phyloP scores from a whole-genome alignment of 768 basidiomycete genomes.

The Kwoniella heveanensis region DNA sequence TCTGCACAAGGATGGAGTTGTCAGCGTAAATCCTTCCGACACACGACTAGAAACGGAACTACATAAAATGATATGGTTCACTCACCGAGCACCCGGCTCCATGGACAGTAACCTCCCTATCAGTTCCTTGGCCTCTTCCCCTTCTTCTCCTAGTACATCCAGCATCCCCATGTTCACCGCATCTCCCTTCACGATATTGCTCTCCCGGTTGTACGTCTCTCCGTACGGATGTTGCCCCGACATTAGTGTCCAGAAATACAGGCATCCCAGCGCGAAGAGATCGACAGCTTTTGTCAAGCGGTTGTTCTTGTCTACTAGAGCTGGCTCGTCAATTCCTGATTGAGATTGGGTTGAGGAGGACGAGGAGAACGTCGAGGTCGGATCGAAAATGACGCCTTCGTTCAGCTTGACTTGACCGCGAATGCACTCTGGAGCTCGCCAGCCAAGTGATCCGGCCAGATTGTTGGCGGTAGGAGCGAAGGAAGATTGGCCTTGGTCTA shows the following conservation, averaged over 20 bases:
- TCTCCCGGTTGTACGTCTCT: conserved; percentile 86
- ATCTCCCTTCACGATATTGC: conserved; percentile 81
- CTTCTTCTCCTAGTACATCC: conserved; percentile 86
- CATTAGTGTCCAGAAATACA: conserved; percentile 90
- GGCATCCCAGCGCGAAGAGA: conserved; percentile 91
- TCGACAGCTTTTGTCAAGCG: conserved; percentile 93
- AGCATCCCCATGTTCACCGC: conserved; percentile 70
- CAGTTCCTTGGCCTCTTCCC: conserved; percentile 81
- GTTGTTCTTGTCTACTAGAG: conserved; percentile 58
- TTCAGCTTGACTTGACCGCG: conserved; percentile 91
- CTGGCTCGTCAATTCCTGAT: conserved; percentile 23
- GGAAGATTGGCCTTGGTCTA: conserved; percentile 93
- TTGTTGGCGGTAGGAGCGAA: conserved; percentile 88
- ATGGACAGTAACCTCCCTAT: conserved; percentile 76
- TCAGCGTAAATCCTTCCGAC: no score
- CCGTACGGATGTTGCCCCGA: conserved; percentile 92
- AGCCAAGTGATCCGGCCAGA: conserved; percentile 89
- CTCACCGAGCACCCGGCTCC: conserved; percentile 73
- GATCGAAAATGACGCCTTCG: conserved; percentile 60
- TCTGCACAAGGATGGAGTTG: conserved; percentile 57
- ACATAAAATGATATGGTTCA: no score
- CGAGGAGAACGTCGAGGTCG: conserved; percentile 23
- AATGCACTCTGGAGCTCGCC: conserved; percentile 95
- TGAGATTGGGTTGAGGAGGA: conserved; percentile 29
- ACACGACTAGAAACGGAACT: no score